These are phyloP conservation scores for Gentiana macrophylla DNA, from an alignment of 257 asterid species.

Conservation along the genomic window DNA sequence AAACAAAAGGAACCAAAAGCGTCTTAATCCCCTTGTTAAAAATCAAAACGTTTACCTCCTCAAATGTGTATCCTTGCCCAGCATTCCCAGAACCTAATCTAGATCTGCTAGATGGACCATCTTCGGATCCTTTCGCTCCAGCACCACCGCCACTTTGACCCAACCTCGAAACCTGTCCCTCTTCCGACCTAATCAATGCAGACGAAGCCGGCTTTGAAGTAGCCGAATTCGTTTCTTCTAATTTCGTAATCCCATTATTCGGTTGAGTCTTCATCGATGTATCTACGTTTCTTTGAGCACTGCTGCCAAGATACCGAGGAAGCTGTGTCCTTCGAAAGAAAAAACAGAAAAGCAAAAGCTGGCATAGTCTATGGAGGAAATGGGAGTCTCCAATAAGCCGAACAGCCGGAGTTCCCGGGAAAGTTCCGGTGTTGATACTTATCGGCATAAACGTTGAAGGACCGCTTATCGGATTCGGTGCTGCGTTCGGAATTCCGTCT, in stretches of 20 bases:
- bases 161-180: constrained; percentile 44
- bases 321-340: constrained; percentile 87
- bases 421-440: constrained; percentile 95
- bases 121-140: constrained; percentile 75
- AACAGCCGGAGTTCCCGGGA: constrained; percentile 99
- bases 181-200: constrained; percentile 43
- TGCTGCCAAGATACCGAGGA: constrained; percentile 58
- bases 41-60: constrained; percentile 49
- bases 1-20: no score
- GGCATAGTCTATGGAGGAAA: constrained; percentile 93
- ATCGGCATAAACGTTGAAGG: constrained; percentile 87
- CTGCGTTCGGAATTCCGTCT: constrained; percentile 73
- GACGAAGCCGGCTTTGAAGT: constrained; percentile 44
- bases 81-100: constrained; percentile 98
- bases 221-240: constrained; percentile 63
- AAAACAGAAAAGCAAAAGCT: constrained; percentile 88
- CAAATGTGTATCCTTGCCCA: constrained; percentile 98
- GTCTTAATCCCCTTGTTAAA: no score
- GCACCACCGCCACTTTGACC: constrained; percentile 49
- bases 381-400: constrained; percentile 98
- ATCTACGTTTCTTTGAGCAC: constrained; percentile 74
- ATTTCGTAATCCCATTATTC: constrained; percentile 46
- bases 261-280: constrained; percentile 69
- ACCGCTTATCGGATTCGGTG: constrained; percentile 81
- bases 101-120: constrained; percentile 75